These are phyloP conservation scores for Polygonum maritimum DNA, from an alignment of 148 eudicot species.

Conservation along the genomic window DNA sequence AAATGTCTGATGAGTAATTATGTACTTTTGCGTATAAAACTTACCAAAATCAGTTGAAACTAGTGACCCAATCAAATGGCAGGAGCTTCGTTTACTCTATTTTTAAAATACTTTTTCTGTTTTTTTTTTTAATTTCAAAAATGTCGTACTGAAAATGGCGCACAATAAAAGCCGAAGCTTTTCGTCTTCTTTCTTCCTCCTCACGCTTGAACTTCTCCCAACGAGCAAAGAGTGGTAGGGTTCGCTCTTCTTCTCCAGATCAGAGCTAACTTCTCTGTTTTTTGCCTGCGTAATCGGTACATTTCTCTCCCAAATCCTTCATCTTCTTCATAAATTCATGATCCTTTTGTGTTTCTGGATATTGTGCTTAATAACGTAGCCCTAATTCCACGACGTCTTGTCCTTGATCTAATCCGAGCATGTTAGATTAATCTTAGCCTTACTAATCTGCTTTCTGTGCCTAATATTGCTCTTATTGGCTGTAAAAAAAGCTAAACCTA, in stretches of 20 bases:
- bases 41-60: no score
- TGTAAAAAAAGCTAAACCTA: not conserved
- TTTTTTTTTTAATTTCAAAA: no score
- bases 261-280: not conserved
- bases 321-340: not conserved
- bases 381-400: not conserved
- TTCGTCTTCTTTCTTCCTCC: no score
- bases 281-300: not conserved
- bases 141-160: no score
- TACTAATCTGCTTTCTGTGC: not conserved
- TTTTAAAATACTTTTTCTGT: no score
- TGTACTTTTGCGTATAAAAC: no score
- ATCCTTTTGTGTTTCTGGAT: not conserved
- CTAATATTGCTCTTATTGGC: not conserved
- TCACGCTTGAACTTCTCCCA: no score
- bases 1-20: no score
- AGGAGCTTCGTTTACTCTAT: no score
- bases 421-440: not conserved
- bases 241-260: not conserved
- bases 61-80: no score
- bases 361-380: not conserved
- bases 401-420: not conserved
- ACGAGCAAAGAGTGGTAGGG: no score
- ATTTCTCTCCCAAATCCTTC: not conserved
- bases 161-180: no score